Conservation (phyloP, 202 grass and related monocot genomes). For the Dendrocalamus latiflorus region DNA sequence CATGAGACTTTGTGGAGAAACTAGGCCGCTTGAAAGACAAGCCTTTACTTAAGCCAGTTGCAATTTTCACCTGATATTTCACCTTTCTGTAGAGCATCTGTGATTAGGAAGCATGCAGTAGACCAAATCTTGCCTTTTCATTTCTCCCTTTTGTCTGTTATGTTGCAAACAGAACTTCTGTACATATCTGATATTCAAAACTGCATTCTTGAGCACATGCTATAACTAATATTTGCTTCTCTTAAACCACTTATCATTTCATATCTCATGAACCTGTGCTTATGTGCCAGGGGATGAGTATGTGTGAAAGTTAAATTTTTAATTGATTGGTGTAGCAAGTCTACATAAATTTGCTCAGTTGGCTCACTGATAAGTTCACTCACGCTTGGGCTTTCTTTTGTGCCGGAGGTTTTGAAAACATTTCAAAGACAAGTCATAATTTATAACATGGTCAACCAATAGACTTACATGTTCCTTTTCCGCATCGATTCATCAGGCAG, state of each 20-base stretch:
- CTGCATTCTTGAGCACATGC: not conserved
- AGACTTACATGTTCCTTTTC: constrained; percentile 26
- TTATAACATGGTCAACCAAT: constrained; percentile 5
- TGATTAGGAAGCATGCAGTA: not conserved
- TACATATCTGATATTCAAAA: constrained; percentile 6
- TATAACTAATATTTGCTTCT: not conserved
- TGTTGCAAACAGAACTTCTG: not conserved
- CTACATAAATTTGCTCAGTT: constrained; percentile 6
- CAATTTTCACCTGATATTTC: not conserved
- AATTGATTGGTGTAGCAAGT: not conserved
- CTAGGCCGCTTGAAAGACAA: not conserved
- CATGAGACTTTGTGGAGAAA: not conserved
- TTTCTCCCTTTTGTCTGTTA: not conserved
- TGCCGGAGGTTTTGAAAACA: constrained; percentile 7
- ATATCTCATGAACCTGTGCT: not conserved
- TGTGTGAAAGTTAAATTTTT: not conserved
- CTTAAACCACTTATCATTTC: not conserved
- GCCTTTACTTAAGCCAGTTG: not conserved
- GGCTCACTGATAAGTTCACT: constrained; percentile 1
- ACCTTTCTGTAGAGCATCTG: constrained; percentile 3
- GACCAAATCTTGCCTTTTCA: constrained; percentile 6
- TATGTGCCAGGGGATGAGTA: not conserved
- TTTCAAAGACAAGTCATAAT: not conserved
- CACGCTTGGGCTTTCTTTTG: constrained; percentile 8
- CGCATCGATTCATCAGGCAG: constrained; percentile 46